Percentiles rank a stretch among this genome's conserved stretches.
Evolutionary conservation across 768 basidiomycete species (phyloP).

Genomic region (Naganishia randhawae): DNA sequence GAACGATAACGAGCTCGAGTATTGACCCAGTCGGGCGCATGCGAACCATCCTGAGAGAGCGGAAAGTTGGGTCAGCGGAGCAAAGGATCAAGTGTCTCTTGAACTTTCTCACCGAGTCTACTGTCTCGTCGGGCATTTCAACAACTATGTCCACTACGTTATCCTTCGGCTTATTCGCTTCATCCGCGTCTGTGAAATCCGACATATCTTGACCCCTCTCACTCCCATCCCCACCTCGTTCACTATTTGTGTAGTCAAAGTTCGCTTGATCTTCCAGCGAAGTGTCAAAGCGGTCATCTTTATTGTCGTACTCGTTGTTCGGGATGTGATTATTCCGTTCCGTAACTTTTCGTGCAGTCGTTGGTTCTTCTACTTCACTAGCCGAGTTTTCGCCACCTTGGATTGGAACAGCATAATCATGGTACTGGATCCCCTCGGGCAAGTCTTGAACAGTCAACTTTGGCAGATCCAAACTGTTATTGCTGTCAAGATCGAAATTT

Average conservation of each 20-base stretch:
- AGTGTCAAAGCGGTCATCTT: constrained; percentile 8
- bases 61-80: not conserved
- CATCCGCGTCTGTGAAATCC: constrained; percentile 13
- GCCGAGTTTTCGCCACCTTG: constrained; percentile 9
- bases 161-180: not conserved
- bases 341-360: constrained; percentile 3
- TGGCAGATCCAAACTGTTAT: constrained; percentile 17
- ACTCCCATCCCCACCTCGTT: constrained; percentile 5
- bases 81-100: not conserved
- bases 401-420: constrained; percentile 13
- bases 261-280: constrained; percentile 11
- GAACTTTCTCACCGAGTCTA: constrained; percentile 3
- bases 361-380: not conserved
- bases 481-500: not conserved
- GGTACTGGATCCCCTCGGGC: not conserved
- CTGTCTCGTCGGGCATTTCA: constrained; percentile 14
- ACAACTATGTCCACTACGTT: constrained; percentile 17
- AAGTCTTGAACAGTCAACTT: constrained; percentile 4
- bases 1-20: constrained; percentile 9
- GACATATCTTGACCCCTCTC: constrained; percentile 17
- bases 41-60: constrained; percentile 9
- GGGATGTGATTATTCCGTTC: not conserved
- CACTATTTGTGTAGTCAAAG: constrained; percentile 10
- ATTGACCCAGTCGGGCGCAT: constrained; percentile 3
- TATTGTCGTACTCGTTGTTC: not conserved